Percentiles rank a stretch among this genome's conserved stretches.
Conservation (phyloP, 1,284 basidiomycete genomes). For the Tylopilus orsonianus region DNA sequence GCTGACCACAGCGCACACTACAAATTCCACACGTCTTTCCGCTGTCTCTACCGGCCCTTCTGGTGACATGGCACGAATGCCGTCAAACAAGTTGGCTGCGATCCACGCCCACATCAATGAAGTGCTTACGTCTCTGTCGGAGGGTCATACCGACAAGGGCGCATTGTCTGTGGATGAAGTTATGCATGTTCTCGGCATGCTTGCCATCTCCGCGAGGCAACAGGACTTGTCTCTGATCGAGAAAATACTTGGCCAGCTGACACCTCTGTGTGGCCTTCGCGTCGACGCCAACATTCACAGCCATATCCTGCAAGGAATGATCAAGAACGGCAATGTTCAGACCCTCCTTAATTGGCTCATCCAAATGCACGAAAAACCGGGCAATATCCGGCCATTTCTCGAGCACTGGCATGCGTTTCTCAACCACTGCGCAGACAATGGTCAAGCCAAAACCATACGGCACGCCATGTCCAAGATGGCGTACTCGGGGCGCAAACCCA, state of each 20-base stretch:
- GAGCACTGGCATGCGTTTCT: constrained; percentile 58
- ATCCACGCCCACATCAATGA: constrained; percentile 31
- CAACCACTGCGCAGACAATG: constrained; percentile 40
- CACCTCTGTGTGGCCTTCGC: constrained; percentile 42
- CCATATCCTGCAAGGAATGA: constrained; percentile 46
- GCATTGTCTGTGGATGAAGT: constrained; percentile 19
- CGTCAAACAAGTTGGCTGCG: constrained; percentile 19
- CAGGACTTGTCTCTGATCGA: constrained; percentile 50
- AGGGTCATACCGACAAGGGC: constrained; percentile 11
- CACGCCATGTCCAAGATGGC: constrained; percentile 46
- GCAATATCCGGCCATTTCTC: constrained; percentile 42
- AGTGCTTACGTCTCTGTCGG: constrained; percentile 32
- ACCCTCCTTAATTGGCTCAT: constrained; percentile 50
- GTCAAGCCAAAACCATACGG: constrained; percentile 41
- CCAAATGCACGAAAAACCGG: constrained; percentile 48
- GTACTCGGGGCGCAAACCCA: constrained; percentile 44
- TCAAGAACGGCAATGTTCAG: constrained; percentile 41
- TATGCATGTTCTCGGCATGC: constrained; percentile 34
- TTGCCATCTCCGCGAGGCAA: constrained; percentile 49
- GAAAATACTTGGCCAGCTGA: constrained; percentile 48
- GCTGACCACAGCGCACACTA: constrained; percentile 18
- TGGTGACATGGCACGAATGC: constrained; percentile 12
- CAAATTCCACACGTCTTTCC: constrained; percentile 5
- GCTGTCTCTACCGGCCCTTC: not conserved
- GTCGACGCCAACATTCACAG: constrained; percentile 44